Base-by-base conservation (phyloP, 2,329 filamentous ascomycete species). In the Colletotrichum euphorbiae region DNA sequence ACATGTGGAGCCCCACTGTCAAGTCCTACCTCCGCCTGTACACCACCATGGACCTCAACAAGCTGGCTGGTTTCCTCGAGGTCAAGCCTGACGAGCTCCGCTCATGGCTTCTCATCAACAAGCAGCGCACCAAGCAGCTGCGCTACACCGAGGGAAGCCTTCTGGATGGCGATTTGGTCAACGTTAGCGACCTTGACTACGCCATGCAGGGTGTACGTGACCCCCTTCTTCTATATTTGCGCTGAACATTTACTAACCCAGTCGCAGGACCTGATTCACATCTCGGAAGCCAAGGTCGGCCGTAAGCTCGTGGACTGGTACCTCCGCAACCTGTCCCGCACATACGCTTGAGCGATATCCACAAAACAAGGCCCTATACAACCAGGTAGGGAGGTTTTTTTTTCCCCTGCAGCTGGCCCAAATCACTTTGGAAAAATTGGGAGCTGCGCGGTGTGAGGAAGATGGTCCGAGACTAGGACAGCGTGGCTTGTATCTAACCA, bases 21-120 rank as follows among this genome's bases (percentile, higher is more conserved):
- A 97, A 97, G 87, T 98, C 94, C 71, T 99, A 99, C 86, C 89
- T 99, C 74, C 96, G 97, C 80, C 91, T 99, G 64, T 99, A 99
- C 89, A 98, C 96, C 51, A 99, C 96, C 74, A 98, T 99, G 95
- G 96, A 99, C 77, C 87, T 99, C 71, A 96, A 95, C 86, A 99
- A 99, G 85, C 90, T 99, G 70, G 93, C 96, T 70, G 94, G 94
- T 69, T 99, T 99, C 89, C 88, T 99, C 62, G 96, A 98, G 76
- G 93, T 98, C 68, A 91, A 97, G 81, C 91, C 95, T n/a, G 96
- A 98, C 81, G 94, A 97, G 84, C 87, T 99, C 73, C 91, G 96
- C 74, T 92, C 92, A 69, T 97, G 94, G 92, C 85, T 99, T 70
- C 84, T 99, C 71, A 94, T 99, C 72, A 98, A 97, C 87, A 99